Base-by-base conservation (phyloP, 768 basidiomycete genomes). In the Gymnopilus junonius region DNA sequence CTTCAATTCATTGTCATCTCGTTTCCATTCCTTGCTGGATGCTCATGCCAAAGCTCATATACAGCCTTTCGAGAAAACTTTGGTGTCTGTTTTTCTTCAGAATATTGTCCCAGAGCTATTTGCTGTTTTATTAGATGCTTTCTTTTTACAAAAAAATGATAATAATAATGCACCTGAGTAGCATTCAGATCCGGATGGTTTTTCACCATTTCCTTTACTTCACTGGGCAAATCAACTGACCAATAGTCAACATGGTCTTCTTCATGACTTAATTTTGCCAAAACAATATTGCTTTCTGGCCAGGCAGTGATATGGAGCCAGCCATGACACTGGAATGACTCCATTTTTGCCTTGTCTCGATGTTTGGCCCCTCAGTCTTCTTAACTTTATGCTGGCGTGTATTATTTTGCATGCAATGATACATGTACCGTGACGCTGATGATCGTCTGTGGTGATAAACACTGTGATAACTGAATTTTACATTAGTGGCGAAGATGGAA, bases 271-370 rank as follows among this genome's bases (percentile, higher is more conserved):
- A 72, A 45, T 54, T 59, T 63, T 4, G 67, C 68, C 2, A 64
- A 45, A 8, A 55, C 58, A 17, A 32, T 46, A 12, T 21, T 17
- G 1, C 31, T 42, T 11, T 58, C 61, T 6, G 65, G 61, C 20
- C 23, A 40, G 14, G 72, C 34, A 1, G 65, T 74, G 12, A 74
- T 70, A 48, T 66, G 61, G 10, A 75, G 54, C 67, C 71, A 70
- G 0, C 75, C 71, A n/a, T 51, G 27, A 35, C 74, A 75, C 1
- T 66, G 46, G 58, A 74, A 76, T 1, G 66, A 35, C 10, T 64
- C 55, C 69, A 76, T 75, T n/a, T 51, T 12, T n/a, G 62, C 59
- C 43, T 71, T 73, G 56, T 74, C 73, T 32, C 68, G 62, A 5
- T 64, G 57, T 55, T 73, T 72, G 3, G 56, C 56, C 59, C 61